Evolutionary conservation across 176 grass and related monocot species (phyloP).

Genomic region (Carex scoparia): DNA sequence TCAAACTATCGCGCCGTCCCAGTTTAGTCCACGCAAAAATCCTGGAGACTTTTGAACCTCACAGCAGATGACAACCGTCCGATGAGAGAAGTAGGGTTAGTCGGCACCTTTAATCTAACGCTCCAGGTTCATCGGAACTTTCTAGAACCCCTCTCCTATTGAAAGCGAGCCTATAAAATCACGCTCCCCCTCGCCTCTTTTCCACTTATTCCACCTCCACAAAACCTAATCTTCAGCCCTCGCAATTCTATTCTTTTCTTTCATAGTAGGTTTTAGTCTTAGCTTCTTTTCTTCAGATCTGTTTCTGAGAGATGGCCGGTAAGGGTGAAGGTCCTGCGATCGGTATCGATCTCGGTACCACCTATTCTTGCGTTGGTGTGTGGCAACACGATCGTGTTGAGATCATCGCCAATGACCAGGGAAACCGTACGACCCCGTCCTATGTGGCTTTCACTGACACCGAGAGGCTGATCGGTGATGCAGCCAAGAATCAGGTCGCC

Average conservation of each 20-base stretch:
- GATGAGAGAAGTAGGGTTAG: not conserved
- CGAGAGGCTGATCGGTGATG: conserved; percentile 76
- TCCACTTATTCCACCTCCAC: conserved; percentile 9
- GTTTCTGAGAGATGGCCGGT: conserved; percentile 41
- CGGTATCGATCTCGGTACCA: conserved; percentile 86
- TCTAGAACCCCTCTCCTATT: conserved; percentile 32
- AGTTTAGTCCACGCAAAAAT: not conserved
- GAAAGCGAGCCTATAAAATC: conserved; percentile 23
- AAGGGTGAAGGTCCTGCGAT: conserved; percentile 86
- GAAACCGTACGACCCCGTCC: conserved; percentile 75
- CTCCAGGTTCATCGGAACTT: not conserved
- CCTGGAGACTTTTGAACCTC: not conserved
- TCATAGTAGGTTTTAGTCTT: not conserved
- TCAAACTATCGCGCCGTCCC: conserved; percentile 13
- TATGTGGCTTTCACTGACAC: conserved; percentile 74
- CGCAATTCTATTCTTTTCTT: not conserved
- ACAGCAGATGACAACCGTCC: not conserved
- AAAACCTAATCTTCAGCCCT: not conserved
- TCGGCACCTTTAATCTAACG: conserved; percentile 34
- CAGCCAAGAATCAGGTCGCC: conserved; percentile 92
- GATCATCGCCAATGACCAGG: conserved; percentile 91
- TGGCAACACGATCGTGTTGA: conserved; percentile 87
- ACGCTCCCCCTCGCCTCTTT: not conserved
- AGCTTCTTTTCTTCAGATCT: not conserved
- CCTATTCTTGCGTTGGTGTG: conserved; percentile 86